phyloP scores from a whole-genome alignment of 2,329 filamentous ascomycete species.

The Fusarium neocosmosporiellum region DNA sequence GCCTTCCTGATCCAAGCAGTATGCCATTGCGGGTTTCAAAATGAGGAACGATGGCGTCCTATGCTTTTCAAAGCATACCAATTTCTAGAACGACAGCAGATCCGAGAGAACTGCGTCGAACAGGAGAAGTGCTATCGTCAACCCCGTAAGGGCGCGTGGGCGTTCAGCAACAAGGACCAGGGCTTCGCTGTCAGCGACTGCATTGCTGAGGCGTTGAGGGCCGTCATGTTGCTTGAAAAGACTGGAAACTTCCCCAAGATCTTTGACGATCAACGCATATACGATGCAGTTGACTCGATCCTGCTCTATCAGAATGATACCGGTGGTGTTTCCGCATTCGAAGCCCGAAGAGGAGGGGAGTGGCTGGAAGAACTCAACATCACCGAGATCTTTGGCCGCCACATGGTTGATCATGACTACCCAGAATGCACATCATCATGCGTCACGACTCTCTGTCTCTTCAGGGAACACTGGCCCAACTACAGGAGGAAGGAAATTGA shows the following conservation, averaged over 20 bases:
- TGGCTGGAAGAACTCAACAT: conserved; percentile 88
- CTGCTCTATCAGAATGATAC: conserved; percentile 90
- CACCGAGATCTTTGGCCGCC: conserved; percentile 92
- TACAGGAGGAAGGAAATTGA: conserved; percentile 82
- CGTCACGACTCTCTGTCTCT: conserved; percentile 85
- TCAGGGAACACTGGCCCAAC: conserved; percentile 81
- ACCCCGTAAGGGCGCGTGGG: conserved; percentile 91
- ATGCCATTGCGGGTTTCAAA: conserved; percentile 79
- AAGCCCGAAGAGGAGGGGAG: conserved; percentile 80
- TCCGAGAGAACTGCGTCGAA: conserved; percentile 81
- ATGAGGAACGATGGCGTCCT: conserved; percentile 78
- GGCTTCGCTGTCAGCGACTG: conserved; percentile 96
- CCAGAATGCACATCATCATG: conserved; percentile 96
- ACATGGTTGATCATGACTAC: conserved; percentile 93
- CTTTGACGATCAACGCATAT: conserved; percentile 80
- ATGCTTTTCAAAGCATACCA: conserved; percentile 85
- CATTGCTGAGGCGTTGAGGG: conserved; percentile 87
- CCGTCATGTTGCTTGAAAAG: conserved; percentile 84
- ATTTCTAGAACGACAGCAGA: conserved; percentile 91
- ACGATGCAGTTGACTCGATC: conserved; percentile 88
- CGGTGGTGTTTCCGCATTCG: conserved; percentile 95
- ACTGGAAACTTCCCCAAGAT: conserved; percentile 78
- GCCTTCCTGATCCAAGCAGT: conserved; percentile 86
- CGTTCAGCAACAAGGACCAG: conserved; percentile 90
- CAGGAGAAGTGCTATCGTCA: conserved; percentile 87